These are phyloP conservation scores for Sporothrix dimorphospora DNA, from an alignment of 2,329 filamentous ascomycete genomes.

Conservation along the genomic window DNA sequence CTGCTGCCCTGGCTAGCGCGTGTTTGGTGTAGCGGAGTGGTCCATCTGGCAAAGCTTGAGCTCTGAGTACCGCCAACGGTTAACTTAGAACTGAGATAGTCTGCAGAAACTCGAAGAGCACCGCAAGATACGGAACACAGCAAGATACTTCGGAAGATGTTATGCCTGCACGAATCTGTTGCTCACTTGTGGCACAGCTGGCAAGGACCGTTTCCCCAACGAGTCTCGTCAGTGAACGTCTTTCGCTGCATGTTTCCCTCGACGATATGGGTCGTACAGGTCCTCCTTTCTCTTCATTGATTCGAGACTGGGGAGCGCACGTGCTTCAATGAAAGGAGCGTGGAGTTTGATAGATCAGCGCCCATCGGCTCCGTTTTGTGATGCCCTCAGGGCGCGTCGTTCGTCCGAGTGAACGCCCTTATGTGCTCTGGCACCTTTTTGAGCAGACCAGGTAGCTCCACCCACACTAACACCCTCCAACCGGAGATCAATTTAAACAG, in stretches of 20 bases:
- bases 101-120: no score
- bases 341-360: not conserved
- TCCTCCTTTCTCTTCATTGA: no score
- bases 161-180: not conserved
- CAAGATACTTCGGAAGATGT: not conserved
- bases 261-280: no score
- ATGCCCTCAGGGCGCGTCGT: not conserved
- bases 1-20: slow-evolving; percentile 7
- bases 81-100: no score
- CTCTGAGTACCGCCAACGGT: not conserved
- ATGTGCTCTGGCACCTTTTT: not conserved
- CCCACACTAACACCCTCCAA: slow-evolving; percentile 20
- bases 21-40: not conserved
- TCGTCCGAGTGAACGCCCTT: not conserved
- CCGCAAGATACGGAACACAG: not conserved
- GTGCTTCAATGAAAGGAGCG: not conserved
- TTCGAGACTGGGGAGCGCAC: no score
- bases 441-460: slow-evolving; percentile 10
- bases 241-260: no score
- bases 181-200: not conserved
- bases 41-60: slow-evolving; percentile 19
- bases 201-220: no score
- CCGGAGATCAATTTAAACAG: slow-evolving; percentile 20
- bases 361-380: not conserved
- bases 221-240: no score